A percentile compares a stretch with the other conserved stretches of the same genome.
phyloP scores from a whole-genome alignment of 2,329 filamentous ascomycete genomes.

The Cryphonectria carpinicola region DNA sequence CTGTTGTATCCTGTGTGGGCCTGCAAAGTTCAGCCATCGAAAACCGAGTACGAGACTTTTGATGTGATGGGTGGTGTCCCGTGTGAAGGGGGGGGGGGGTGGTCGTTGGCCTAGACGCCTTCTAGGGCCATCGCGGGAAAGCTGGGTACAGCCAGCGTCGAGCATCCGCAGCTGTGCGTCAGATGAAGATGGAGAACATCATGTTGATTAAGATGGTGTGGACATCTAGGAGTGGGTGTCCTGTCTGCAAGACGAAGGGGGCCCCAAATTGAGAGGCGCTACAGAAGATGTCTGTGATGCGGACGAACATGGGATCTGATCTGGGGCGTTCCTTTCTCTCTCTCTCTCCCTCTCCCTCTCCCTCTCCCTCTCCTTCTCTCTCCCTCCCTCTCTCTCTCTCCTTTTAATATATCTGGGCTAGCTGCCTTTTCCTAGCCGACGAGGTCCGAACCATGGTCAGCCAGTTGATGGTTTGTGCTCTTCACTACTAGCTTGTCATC shows the following conservation, averaged over 20 bases:
- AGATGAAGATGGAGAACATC: not conserved
- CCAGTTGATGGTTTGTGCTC: not conserved
- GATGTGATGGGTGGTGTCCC: not conserved
- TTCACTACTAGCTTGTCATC: not conserved
- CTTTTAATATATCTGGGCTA: not conserved
- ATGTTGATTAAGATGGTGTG: not conserved
- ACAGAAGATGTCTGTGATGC: not conserved
- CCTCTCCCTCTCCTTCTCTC: not conserved
- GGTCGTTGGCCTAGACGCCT: not conserved
- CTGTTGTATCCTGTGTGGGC: not conserved
- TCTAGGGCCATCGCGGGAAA: not conserved
- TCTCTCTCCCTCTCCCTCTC: not conserved
- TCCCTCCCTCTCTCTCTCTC: not conserved
- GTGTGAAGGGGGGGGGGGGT: too few species aligned
- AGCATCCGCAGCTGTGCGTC: not conserved
- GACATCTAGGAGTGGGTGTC: not conserved
- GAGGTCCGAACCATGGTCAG: too few species aligned
- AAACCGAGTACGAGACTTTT: not conserved
- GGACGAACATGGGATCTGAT: not conserved
- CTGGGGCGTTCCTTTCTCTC: not conserved
- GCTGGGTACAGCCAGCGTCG: conserved; percentile 4
- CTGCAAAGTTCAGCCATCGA: not conserved
- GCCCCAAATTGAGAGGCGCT: not conserved
- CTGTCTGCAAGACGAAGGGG: not conserved
- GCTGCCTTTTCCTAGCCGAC: not conserved